Evolutionary conservation across 192 early-diverging fungal species (phyloP).

Genomic region (Mortierella claussenii): DNA sequence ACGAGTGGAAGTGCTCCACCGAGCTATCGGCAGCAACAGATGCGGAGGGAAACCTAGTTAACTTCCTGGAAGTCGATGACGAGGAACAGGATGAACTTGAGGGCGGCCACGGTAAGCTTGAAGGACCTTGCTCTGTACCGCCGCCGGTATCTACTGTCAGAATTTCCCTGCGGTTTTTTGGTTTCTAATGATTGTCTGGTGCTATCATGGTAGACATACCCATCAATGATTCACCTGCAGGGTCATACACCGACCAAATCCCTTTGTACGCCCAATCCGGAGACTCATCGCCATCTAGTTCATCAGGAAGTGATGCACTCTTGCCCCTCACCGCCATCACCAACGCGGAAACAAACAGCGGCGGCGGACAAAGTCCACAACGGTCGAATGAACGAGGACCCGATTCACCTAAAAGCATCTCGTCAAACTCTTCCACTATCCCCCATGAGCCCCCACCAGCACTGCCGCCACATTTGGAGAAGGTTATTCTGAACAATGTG

Average conservation of each 20-base stretch:
- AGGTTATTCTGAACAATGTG: constrained; percentile 88
- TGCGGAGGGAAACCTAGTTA: constrained; percentile 95
- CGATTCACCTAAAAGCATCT: constrained; percentile 20
- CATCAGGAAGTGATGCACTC: constrained; percentile 25
- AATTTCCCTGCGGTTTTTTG: background rate
- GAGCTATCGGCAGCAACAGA: constrained; percentile 92
- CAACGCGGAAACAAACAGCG: constrained; percentile 52
- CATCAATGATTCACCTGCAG: constrained; percentile 42
- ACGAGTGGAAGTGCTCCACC: constrained; percentile 96
- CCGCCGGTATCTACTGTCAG: no score
- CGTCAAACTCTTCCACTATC: constrained; percentile 11
- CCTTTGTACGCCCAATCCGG: constrained; percentile 33
- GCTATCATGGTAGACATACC: constrained; percentile 19
- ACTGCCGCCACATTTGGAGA: constrained; percentile 92
- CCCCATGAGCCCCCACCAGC: constrained; percentile 76
- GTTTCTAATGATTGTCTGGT: background rate
- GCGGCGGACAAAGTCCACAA: constrained; percentile 11
- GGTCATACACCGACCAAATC: constrained; percentile 47
- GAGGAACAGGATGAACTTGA: constrained; percentile 75
- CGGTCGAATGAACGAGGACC: constrained; percentile 19
- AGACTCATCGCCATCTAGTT: constrained; percentile 56
- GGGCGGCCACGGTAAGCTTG: constrained; percentile 28
- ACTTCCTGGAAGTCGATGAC: constrained; percentile 88
- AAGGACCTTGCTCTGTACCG: no score
- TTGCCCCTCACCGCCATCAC: constrained; percentile 41